Evolutionary conservation across 306 rosid species (phyloP), one percentile per base, ranked within the genome.

Genomic region (Vigna trinervia): DNA sequence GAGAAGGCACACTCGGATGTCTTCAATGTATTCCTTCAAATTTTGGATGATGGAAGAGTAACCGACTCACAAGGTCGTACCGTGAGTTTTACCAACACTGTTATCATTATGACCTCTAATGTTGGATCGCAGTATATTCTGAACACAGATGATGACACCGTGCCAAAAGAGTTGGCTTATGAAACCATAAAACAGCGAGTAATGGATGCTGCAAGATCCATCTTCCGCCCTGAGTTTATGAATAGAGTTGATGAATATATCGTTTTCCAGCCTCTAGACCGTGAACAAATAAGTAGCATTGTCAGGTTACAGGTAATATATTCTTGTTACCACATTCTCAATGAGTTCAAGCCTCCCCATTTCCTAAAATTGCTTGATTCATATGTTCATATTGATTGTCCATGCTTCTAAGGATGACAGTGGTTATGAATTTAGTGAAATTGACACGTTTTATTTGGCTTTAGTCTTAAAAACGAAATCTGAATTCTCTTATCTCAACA

Each of bases 71-170:
- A 95, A 78, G 99, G 99, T 38, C 97, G 96, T 46, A 90, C 97
- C 1, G 97, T 95, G 83, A 95, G 96, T 83, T 95, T 95, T 78
- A 92, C 97, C 43, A 95, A 95, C 81, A 92, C 97, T 11, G 91
- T 95, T 34, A 90, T 95, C 82, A 92, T 95, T 41, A 95, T 95
- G 99, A 95, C 99, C 32, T 95, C 97, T 57, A 95, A 95, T 77
- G 99, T 95, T 50, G 99, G 99, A 19, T 95, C 99, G 1, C 99
- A 95, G 79, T 92, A 95, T 80, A 95, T 95, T 75, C 93, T 95
- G 60, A 91, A 87, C 47, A 22, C 86, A 0, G 92, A 86, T 10
- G 99, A 75, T 7, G 81, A 81, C 5, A 69, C 68, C 0, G 15
- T 12, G 4, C 60, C 85, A 0, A 81, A 75, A 30, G 85, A 92